Evolutionary conservation across 2,329 filamentous ascomycete species (phyloP).

Genomic region (Metarhizium robertsii): DNA sequence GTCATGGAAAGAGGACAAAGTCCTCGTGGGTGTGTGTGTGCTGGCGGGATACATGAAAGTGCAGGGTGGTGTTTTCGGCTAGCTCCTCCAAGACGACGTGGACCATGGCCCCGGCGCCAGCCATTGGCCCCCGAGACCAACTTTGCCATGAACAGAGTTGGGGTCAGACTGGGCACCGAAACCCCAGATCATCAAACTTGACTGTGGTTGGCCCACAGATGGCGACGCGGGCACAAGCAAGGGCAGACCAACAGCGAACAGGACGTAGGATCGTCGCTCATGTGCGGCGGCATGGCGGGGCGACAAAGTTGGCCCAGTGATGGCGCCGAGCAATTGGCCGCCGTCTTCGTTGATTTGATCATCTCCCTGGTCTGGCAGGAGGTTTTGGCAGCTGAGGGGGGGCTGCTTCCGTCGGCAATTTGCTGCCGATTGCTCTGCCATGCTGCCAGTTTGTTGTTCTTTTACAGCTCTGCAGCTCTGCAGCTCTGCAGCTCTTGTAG

Average conservation of each 20-base stretch:
- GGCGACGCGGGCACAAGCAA: background rate
- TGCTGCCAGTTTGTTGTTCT: background rate
- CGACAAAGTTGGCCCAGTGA: background rate
- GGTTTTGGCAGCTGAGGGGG: background rate
- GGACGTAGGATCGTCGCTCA: background rate
- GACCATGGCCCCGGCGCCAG: background rate
- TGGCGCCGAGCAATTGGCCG: slow-evolving; percentile 8
- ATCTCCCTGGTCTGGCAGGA: background rate
- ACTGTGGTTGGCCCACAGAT: background rate
- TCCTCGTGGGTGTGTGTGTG: background rate
- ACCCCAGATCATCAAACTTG: background rate
- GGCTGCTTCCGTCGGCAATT: background rate
- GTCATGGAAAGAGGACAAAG: background rate
- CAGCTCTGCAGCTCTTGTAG: background rate
- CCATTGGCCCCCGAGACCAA: background rate
- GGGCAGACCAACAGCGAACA: background rate
- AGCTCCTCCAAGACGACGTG: background rate
- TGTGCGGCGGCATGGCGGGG: background rate
- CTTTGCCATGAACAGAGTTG: background rate
- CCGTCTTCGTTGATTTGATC: background rate
- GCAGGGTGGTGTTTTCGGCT: background rate
- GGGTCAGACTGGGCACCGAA: background rate
- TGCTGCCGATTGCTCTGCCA: background rate
- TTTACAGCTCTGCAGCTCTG: background rate
- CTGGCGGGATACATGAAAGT: background rate